phyloP scores from a whole-genome alignment of 2,329 filamentous ascomycete genomes.

The Aspergillus nomiae region DNA sequence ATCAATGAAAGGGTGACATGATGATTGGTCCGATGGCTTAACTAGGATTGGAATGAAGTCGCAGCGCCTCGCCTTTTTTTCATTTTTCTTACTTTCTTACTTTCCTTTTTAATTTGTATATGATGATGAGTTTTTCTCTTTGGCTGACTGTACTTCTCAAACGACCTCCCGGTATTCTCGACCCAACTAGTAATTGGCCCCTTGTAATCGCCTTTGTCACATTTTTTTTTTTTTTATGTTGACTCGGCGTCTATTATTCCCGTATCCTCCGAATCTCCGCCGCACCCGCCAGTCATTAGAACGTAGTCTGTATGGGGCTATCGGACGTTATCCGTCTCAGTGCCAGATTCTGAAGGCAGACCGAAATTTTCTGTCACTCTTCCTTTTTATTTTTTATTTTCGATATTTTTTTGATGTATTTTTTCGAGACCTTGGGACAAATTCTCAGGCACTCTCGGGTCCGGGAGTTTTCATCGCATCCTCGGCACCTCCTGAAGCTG shows the following conservation, averaged over 20 bases:
- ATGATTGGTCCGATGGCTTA: slow-evolving; percentile 5
- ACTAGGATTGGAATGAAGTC: slow-evolving; percentile 2
- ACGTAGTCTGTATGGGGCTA: background rate
- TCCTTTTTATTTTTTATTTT: background rate
- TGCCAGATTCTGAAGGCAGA: background rate
- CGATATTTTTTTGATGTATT: background rate
- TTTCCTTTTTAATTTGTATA: background rate
- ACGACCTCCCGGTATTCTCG: background rate
- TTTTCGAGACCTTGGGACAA: background rate
- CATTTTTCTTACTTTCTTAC: background rate
- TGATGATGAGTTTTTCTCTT: background rate
- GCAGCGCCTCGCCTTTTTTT: slow-evolving; percentile 8
- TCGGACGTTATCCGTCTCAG: slow-evolving; percentile 2
- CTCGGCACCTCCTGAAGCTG: slow-evolving; percentile 3
- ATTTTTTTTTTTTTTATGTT: slow-evolving; percentile 8
- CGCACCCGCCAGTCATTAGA: slow-evolving; percentile 23
- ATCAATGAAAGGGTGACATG: slow-evolving; percentile 17
- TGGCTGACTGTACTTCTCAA: background rate
- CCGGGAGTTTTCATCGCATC: background rate
- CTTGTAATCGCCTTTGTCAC: slow-evolving; percentile 7
- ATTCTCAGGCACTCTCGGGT: slow-evolving; percentile 6
- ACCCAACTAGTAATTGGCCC: background rate
- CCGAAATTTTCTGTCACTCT: slow-evolving; percentile 5
- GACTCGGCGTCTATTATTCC: slow-evolving; percentile 16
- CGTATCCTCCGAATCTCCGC: slow-evolving; percentile 29